Evolutionary conservation across 2,329 filamentous ascomycete genomes (phyloP), one percentile per base, ranked within the genome.

Genomic region (Cadophora malorum): DNA sequence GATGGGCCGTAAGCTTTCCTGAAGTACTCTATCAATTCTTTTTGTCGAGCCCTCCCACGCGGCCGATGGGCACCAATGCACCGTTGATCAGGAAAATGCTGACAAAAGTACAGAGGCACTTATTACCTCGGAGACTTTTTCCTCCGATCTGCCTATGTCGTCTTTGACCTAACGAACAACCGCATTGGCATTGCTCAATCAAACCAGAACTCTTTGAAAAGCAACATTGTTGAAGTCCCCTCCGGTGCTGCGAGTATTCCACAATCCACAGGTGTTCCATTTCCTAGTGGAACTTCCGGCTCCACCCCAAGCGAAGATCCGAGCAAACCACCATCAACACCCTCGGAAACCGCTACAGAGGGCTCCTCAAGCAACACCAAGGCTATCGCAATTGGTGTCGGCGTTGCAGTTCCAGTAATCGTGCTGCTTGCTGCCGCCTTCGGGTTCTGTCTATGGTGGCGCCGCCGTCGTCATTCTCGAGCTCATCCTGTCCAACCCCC

Each of bases 131-230:
- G 85, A 6, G 84, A 86, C 70, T 82, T 82, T 0, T 86, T 87
- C 73, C 77, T 87, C 56, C 78, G 85, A 63, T 83, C 82, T 55
- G 84, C 84, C 0, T 86, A 86, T 70, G 82, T 85, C 1, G 84
- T 87, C 1, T 86, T 85, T 69, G 83, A 86, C 70, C 77, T 86
- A 4, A 79, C 79, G 6, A 84, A 84, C 71, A 80, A 84, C 66
- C 74, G 83, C 66, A 79, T 86, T 45, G 83, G 79, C 2, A 76
- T 87, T 16, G 84, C 82, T 1, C 79, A 84, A 64, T 82, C 83
- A 8, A 80, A 82, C 31, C 81, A 81, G 69, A 79, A 83, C 67
- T 76, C 76, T 6, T 75, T 73, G 0, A 67, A 55, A 4, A 67
- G 47, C 35, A 72, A 45, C 14, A 65, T 76, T 8, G 62, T 73